These are phyloP conservation scores for Blastobotrys aristatus DNA, from an alignment of 1,139 yeast species.

Conservation along the genomic window DNA sequence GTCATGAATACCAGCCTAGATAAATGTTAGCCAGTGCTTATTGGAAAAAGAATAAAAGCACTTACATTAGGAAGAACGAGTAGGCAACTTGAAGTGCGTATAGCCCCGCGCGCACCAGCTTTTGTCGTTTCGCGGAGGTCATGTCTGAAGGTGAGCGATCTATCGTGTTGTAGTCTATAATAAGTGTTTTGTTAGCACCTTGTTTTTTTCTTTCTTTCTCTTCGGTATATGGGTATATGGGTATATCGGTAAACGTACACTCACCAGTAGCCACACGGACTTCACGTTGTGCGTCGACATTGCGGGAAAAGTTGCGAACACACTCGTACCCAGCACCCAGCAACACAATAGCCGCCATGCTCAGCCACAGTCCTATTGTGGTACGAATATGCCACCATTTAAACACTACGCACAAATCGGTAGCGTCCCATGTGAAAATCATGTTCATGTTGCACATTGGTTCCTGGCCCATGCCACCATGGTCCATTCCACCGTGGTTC, in stretches of 20 bases:
- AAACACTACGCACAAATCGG: slow-evolving; percentile 65
- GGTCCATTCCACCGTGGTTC: slow-evolving; percentile 31
- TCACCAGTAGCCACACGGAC: slow-evolving; percentile 5
- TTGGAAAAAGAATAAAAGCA: neutral
- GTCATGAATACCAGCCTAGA: slow-evolving; percentile 65
- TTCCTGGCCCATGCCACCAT: slow-evolving; percentile 21
- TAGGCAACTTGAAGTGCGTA: slow-evolving; percentile 75
- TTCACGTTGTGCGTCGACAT: slow-evolving; percentile 7
- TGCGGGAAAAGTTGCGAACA: slow-evolving; percentile 33
- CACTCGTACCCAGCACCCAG: slow-evolving; percentile 61
- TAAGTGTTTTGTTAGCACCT: neutral
- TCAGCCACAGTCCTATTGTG: slow-evolving; percentile 45
- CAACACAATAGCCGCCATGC: slow-evolving; percentile 47
- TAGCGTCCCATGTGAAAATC: slow-evolving; percentile 80
- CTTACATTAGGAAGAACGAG: slow-evolving; percentile 64
- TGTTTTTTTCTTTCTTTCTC: too few species aligned
- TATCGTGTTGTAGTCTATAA: slow-evolving; percentile 1
- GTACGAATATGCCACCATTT: slow-evolving; percentile 74
- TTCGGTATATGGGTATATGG: too few species aligned
- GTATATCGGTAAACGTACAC: neutral
- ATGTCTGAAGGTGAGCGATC: slow-evolving; percentile 10
- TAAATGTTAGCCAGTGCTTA: neutral
- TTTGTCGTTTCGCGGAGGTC: slow-evolving; percentile 11
- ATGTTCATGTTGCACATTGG: slow-evolving; percentile 65
- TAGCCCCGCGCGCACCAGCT: slow-evolving; percentile 33